Conservation (phyloP, 768 basidiomycete genomes). For the Pleurotus tuoliensis region DNA sequence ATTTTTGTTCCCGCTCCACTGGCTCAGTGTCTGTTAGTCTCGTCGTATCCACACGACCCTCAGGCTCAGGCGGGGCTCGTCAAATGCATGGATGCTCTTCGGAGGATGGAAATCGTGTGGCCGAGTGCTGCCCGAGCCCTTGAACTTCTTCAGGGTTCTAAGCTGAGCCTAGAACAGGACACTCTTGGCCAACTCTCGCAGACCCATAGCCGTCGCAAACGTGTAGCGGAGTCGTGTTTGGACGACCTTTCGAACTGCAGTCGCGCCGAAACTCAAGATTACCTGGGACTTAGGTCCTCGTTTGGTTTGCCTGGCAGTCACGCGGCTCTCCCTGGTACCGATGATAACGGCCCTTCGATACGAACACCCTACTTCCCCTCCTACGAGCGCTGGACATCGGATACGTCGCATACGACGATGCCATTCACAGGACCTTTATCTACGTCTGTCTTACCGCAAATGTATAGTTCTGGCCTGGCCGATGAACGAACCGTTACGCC, state of each 20-base stretch:
- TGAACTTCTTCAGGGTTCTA: conserved; percentile 66
- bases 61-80: conserved; percentile 62
- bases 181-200: conserved; percentile 17
- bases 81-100: conserved; percentile 64
- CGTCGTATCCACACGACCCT: conserved; percentile 60
- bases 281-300: conserved; percentile 16
- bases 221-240: conserved; percentile 50
- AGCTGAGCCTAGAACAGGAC: conserved; percentile 30
- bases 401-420: conserved; percentile 13
- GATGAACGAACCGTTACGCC: conserved; percentile 35
- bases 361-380: conserved; percentile 22
- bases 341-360: conserved; percentile 6
- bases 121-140: conserved; percentile 72
- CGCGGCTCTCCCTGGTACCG: conserved; percentile 1
- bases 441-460: conserved; percentile 69
- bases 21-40: conserved; percentile 36
- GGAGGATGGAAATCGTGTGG: conserved; percentile 68
- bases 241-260: conserved; percentile 25
- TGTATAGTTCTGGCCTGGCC: conserved; percentile 70
- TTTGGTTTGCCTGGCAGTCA: not conserved
- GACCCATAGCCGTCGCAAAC: conserved; percentile 44
- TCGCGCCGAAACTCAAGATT: conserved; percentile 9
- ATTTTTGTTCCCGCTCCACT: not conserved
- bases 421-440: conserved; percentile 49
- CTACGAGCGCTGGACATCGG: conserved; percentile 44